Percentiles rank a stretch among this genome's conserved stretches.
Conservation (phyloP, 2,329 filamentous ascomycete genomes). For the Emmonsia crescens region DNA sequence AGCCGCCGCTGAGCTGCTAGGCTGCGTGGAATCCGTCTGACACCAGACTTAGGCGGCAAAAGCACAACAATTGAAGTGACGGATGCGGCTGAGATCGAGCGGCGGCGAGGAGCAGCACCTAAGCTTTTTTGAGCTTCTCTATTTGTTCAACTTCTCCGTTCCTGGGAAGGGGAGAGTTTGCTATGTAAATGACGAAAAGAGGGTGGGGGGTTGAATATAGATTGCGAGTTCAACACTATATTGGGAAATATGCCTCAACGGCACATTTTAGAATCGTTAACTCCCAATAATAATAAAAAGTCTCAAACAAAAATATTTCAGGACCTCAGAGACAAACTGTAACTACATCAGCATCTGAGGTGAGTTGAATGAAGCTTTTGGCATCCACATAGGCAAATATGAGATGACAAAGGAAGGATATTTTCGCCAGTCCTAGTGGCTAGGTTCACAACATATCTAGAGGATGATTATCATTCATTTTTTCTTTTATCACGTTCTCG, state of each 20-base stretch:
- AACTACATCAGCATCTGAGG: too few species aligned
- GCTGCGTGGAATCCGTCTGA: slow-evolving; percentile 52
- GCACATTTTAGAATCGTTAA: neutral
- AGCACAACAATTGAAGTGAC: slow-evolving; percentile 49
- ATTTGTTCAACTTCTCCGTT: neutral
- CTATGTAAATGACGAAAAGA: neutral
- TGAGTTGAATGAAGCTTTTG: neutral
- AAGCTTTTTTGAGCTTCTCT: neutral
- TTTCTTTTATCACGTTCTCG: neutral
- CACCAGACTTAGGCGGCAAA: slow-evolving; percentile 49
- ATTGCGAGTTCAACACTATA: neutral
- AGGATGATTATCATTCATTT: neutral
- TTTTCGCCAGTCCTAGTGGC: neutral
- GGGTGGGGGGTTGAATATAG: neutral
- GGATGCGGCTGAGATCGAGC: slow-evolving; percentile 46
- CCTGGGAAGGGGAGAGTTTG: neutral
- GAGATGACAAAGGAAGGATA: neutral
- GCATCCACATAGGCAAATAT: neutral
- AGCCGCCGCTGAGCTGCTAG: slow-evolving; percentile 47
- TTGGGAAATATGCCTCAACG: neutral
- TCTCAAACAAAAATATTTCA: neutral
- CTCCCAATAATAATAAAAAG: neutral
- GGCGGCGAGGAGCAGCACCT: slow-evolving; percentile 9
- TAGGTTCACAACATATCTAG: neutral
- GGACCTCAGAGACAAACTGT: too few species aligned